phyloP scores from a whole-genome alignment of 2,329 filamentous ascomycete genomes.

The Delphinella strobiligena region DNA sequence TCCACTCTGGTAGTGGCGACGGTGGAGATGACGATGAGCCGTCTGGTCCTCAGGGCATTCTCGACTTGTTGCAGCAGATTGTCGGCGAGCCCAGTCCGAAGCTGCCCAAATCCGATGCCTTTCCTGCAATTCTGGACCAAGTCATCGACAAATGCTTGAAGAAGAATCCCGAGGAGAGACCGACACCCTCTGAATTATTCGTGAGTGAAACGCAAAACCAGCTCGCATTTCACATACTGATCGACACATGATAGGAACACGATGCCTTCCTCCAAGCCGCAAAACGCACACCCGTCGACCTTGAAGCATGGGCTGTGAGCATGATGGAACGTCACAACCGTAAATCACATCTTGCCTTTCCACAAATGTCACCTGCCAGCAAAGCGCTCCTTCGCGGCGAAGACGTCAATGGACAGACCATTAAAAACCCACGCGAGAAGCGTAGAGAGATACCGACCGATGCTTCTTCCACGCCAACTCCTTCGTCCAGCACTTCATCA shows the following conservation, averaged over 20 bases:
- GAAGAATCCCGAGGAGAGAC: slow-evolving; percentile 78
- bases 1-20: slow-evolving; percentile 54
- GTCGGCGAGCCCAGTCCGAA: slow-evolving; percentile 90
- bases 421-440: neutral
- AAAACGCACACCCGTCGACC: slow-evolving; percentile 88
- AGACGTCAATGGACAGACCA: slow-evolving; percentile 8
- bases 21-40: slow-evolving; percentile 59
- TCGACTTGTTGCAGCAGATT: slow-evolving; percentile 93
- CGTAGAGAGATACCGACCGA: neutral
- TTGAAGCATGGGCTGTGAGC: slow-evolving; percentile 84
- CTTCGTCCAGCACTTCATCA: slow-evolving; percentile 7
- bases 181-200: slow-evolving; percentile 81
- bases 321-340: slow-evolving; percentile 93
- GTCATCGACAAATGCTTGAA: slow-evolving; percentile 94
- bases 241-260: slow-evolving; percentile 64
- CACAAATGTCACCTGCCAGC: slow-evolving; percentile 65
- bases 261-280: slow-evolving; percentile 93
- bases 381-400: slow-evolving; percentile 56
- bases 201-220: no score
- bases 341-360: slow-evolving; percentile 73
- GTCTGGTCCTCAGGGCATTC: slow-evolving; percentile 74
- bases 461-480: slow-evolving; percentile 10
- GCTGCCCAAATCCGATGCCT: slow-evolving; percentile 92
- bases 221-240: slow-evolving; percentile 12
- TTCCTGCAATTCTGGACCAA: slow-evolving; percentile 86